Evolutionary conservation across 805 yeast genomes (phyloP), one percentile per base, ranked within the genome.

Genomic region (Candida loeiensis): DNA sequence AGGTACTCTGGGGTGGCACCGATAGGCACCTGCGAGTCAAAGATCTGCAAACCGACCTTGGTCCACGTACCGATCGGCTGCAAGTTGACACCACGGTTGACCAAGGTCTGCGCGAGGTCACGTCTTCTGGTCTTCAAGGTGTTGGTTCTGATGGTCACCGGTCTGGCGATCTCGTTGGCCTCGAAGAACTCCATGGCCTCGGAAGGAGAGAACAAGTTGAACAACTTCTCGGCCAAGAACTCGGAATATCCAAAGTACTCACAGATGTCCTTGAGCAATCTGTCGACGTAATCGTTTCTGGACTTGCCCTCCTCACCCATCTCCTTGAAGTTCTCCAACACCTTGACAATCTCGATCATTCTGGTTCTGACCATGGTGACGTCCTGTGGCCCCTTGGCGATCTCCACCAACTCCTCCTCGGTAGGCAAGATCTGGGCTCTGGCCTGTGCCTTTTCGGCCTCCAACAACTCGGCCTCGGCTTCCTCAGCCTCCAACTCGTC

Each of bases 1-100:
- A 93, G 73, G 61, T 93, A 93, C 67, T 93, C 99, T 32, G 99
- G 99, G 6, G 99, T 93, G 33, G 99, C 99, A 64, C 99, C 99
- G 52, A 93, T 86, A 32, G 99, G 99, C n/a, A 93, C 98, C 63
- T 90, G 98, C 17, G 98, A 90, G 59, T 93, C 99, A 61, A 91
- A 93, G 39, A 93, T 82, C 65, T 93, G 99, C 49, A 93, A 73
- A 46, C 99, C 99, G 37, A 93, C 98, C 65, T 93, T 93, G 17
- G 98, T 89, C 99, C 99, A 93, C 30, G 85, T 71, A 37, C 98
- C 98, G 53, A 93, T 88, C 33, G 98, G 98, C 66, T 93, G 97
- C 53, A 93, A 73, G 59, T 93, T 93, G 46, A 91, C 99, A 61
- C 99, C 99, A 56, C 96, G 81, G 65, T 91, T 91, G 41, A 91